Conservation (phyloP, 441 rosid species). For the Arabidopsis hybrid region DNA sequence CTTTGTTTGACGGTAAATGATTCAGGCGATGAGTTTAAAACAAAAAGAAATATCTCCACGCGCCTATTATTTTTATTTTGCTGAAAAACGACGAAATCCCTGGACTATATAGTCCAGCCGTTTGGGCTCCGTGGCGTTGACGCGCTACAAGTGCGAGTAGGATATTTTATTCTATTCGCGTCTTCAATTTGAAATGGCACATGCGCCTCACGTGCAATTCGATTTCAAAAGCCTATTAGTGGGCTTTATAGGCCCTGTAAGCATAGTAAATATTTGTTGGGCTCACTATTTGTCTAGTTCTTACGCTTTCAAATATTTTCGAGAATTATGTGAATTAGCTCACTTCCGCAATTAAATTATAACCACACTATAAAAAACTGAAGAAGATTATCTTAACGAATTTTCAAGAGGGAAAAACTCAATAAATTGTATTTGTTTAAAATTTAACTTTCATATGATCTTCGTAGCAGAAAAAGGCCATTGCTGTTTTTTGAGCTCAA, state of each 20-base stretch:
- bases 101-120: not conserved
- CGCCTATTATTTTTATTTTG: not conserved
- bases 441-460: not conserved
- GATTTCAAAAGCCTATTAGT: not conserved
- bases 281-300: not conserved
- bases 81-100: not conserved
- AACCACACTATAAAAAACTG: too few species aligned
- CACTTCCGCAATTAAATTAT: too few species aligned
- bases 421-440: too few species aligned
- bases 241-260: not conserved
- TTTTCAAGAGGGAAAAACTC: not conserved
- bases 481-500: not conserved
- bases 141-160: not conserved
- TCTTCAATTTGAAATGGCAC: not conserved
- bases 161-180: not conserved
- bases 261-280: not conserved
- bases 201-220: not conserved
- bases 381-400: not conserved
- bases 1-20: too few species aligned
- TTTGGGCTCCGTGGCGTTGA: not conserved
- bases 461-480: not conserved
- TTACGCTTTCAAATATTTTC: not conserved
- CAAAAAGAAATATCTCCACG: not conserved
- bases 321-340: too few species aligned
- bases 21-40: not conserved